Conservation (phyloP, 306 rosid species). For the Calophaca sinica region DNA sequence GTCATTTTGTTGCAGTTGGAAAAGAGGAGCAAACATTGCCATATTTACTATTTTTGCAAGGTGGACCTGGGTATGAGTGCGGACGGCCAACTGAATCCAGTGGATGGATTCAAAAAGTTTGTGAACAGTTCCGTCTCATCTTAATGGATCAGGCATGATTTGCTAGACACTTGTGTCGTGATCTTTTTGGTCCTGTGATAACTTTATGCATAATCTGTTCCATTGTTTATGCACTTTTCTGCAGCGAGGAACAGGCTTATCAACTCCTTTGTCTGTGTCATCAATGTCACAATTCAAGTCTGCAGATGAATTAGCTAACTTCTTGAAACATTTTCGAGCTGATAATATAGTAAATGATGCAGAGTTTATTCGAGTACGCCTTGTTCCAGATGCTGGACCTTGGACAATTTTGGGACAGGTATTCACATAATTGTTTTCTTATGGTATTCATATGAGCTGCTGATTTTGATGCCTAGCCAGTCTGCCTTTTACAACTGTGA, state of each 20-base stretch:
- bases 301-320: conserved; percentile 67
- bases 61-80: conserved; percentile 97
- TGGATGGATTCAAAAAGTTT: conserved; percentile 91
- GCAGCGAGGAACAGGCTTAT: conserved; percentile 98
- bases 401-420: conserved; percentile 99
- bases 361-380: conserved; percentile 77
- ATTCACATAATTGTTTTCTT: conserved; percentile 41
- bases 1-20: conserved; percentile 66
- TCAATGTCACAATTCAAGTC: conserved; percentile 83
- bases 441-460: conserved; percentile 35
- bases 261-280: conserved; percentile 86
- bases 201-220: conserved; percentile 33
- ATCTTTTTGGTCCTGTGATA: conserved; percentile 12
- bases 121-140: conserved; percentile 85
- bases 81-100: conserved; percentile 78
- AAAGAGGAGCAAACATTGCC: conserved; percentile 82
- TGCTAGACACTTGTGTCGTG: conserved; percentile 33
- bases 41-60: conserved; percentile 85
- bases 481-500: conserved; percentile 18
- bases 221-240: conserved; percentile 43
- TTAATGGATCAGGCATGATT: conserved; percentile 93
- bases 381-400: conserved; percentile 86
- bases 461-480: conserved; percentile 28
- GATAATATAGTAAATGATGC: conserved; percentile 93
- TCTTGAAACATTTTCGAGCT: conserved; percentile 86